phyloP scores from a whole-genome alignment of 176 grass and related monocot species.

The Tuctoria greenei region DNA sequence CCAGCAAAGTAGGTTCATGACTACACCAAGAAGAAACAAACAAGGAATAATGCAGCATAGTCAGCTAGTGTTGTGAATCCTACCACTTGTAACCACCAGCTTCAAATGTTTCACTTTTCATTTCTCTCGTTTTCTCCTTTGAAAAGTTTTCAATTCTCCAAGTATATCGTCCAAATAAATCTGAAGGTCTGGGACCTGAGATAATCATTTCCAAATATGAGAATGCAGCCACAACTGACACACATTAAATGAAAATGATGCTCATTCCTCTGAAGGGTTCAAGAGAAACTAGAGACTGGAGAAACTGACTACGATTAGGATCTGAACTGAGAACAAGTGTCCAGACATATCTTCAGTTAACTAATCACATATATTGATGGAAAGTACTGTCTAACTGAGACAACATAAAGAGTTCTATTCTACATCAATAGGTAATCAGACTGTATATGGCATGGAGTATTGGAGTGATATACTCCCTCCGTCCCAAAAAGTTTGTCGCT shows the following conservation, averaged over 20 bases:
- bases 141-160: conserved; percentile 95
- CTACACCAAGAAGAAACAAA: conserved; percentile 12
- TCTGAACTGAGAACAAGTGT: conserved; percentile 17
- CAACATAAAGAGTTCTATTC: not conserved
- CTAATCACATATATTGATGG: conserved; percentile 10
- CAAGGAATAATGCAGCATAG: conserved; percentile 5
- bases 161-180: conserved; percentile 73
- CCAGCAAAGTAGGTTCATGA: conserved; percentile 28
- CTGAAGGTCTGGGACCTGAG: conserved; percentile 72
- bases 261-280: not conserved
- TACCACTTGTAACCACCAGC: conserved; percentile 97
- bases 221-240: not conserved
- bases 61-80: conserved; percentile 24
- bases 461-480: too few species aligned
- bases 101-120: conserved; percentile 91
- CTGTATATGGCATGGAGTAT: not conserved
- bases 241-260: conserved; percentile 24
- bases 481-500: too few species aligned
- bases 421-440: conserved; percentile 28
- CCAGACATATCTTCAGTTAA: conserved; percentile 34
- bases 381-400: not conserved
- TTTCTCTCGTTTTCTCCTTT: conserved; percentile 89
- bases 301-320: conserved; percentile 2
- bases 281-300: not conserved
- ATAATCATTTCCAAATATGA: conserved; percentile 35